Percentiles rank a stretch among this genome's conserved stretches.
Evolutionary conservation across 495 filamentous ascomycete species (phyloP).

Genomic region (Zalerion maritima): DNA sequence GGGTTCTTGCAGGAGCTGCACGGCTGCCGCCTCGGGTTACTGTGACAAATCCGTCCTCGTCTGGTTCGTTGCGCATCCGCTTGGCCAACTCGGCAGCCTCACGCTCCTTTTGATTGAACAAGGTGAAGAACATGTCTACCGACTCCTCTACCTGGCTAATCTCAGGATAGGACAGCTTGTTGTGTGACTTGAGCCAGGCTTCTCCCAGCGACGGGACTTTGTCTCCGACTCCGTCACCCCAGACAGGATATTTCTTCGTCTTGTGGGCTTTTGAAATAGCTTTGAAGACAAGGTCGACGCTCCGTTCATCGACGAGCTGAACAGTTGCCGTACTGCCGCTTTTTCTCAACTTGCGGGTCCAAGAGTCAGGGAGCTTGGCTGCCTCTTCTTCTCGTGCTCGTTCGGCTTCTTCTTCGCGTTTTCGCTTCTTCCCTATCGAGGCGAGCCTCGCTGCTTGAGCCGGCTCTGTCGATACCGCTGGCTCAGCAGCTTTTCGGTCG

Average conservation of each 20-base stretch:
- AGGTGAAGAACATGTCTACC: conserved; percentile 70
- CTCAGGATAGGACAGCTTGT: conserved; percentile 54
- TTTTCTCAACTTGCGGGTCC: conserved; percentile 56
- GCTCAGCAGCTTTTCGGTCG: conserved; percentile 17
- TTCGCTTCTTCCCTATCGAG: conserved; percentile 51
- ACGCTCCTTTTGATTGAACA: conserved; percentile 52
- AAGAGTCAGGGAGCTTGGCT: conserved; percentile 47
- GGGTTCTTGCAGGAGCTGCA: conserved; percentile 54
- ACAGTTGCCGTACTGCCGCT: conserved; percentile 70
- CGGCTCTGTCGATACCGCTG: conserved; percentile 17
- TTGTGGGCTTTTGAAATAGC: conserved; percentile 49
- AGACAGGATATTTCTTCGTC: conserved; percentile 39
- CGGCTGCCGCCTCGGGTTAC: conserved; percentile 61
- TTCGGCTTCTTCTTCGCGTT: conserved; percentile 40
- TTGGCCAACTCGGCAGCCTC: conserved; percentile 48
- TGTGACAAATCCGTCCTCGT: conserved; percentile 91
- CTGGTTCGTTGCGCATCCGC: conserved; percentile 55
- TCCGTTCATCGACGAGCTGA: conserved; percentile 65
- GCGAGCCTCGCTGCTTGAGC: conserved; percentile 25
- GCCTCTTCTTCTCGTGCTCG: conserved; percentile 36
- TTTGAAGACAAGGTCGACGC: conserved; percentile 57
- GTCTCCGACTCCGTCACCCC: conserved; percentile 47
- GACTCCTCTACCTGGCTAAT: conserved; percentile 45
- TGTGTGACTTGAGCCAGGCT: conserved; percentile 46
- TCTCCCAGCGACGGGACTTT: conserved; percentile 43